Conservation (phyloP, 2,329 filamentous ascomycete species). For the Fusarium beomiforme region DNA sequence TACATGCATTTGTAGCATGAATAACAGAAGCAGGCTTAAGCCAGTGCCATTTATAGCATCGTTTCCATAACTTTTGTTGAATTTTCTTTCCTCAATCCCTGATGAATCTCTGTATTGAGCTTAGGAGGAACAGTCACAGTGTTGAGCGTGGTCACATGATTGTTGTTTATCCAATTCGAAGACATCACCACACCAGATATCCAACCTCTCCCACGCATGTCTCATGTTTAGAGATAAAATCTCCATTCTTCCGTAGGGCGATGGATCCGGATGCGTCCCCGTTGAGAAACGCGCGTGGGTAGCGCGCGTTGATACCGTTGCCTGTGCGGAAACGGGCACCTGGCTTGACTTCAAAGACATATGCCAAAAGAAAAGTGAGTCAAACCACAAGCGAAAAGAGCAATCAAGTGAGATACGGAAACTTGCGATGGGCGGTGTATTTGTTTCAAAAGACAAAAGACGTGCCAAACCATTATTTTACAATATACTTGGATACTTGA, state of each 20-base stretch:
- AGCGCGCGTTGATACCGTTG: background rate
- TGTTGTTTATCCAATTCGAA: background rate
- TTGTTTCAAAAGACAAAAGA: background rate
- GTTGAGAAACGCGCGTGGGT: conserved; percentile 2
- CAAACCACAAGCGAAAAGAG: conserved; percentile 4
- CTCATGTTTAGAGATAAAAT: conserved; percentile 6
- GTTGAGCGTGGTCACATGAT: conserved; percentile 12
- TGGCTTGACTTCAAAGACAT: background rate
- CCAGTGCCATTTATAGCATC: background rate
- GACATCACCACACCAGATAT: background rate
- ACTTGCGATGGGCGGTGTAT: background rate
- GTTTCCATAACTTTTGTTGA: background rate
- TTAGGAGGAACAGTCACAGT: too few relatives aligned
- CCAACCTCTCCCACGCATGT: conserved; percentile 1
- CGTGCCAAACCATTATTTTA: background rate
- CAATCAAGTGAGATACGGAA: background rate
- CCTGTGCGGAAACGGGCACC: background rate
- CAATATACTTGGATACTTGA: conserved; percentile 3
- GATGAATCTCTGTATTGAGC: background rate
- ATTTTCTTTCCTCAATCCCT: background rate
- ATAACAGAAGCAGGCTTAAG: background rate
- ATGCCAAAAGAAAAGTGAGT: conserved; percentile 7
- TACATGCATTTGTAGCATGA: background rate
- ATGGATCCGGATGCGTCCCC: background rate
- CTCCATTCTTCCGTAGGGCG: background rate